Percentiles rank a stretch among this genome's conserved stretches.
Conservation (phyloP, 352 stramenopile species). For the Phytophthora pinifolia region DNA sequence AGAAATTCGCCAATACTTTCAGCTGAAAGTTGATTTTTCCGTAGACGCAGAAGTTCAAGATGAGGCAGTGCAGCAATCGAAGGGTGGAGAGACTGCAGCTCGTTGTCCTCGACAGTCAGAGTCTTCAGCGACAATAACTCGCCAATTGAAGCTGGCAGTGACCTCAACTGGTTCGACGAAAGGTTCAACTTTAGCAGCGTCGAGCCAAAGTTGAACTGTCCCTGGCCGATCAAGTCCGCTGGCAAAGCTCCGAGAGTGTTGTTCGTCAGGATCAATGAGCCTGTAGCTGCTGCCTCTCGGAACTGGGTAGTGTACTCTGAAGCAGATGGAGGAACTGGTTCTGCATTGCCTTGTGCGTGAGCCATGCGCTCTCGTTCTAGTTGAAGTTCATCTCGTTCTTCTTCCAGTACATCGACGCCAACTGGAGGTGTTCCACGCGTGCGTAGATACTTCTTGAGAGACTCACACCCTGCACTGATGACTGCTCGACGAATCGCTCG, state of each 20-base stretch:
- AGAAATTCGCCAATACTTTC: slow-evolving; percentile 50
- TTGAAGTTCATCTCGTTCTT: slow-evolving; percentile 68
- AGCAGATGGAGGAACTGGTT: slow-evolving; percentile 10
- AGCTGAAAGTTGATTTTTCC: slow-evolving; percentile 71
- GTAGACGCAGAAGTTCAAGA: slow-evolving; percentile 62
- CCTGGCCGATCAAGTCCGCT: slow-evolving; percentile 21
- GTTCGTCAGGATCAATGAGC: slow-evolving; percentile 48
- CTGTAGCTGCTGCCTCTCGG: slow-evolving; percentile 57
- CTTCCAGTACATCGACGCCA: slow-evolving; percentile 60
- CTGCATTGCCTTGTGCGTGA: slow-evolving; percentile 2
- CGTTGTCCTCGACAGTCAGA: slow-evolving; percentile 72
- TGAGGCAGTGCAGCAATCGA: slow-evolving; percentile 45
- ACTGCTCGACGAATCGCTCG: slow-evolving; percentile 69
- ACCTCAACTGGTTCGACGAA: slow-evolving; percentile 61
- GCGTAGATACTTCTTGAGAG: slow-evolving; percentile 84
- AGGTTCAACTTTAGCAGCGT: slow-evolving; percentile 68
- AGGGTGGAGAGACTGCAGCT: slow-evolving; percentile 44
- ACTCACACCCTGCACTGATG: slow-evolving; percentile 63
- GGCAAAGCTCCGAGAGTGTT: slow-evolving; percentile 36
- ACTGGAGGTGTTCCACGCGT: slow-evolving; percentile 59
- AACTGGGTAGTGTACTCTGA: slow-evolving; percentile 38
- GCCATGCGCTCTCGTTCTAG: slow-evolving; percentile 26
- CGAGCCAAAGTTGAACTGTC: slow-evolving; percentile 41
- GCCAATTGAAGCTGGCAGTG: slow-evolving; percentile 48
- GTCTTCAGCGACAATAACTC: slow-evolving; percentile 49